Conservation (phyloP, 2,329 filamentous ascomycete species). For the Aspergillus hiratsukae region DNA sequence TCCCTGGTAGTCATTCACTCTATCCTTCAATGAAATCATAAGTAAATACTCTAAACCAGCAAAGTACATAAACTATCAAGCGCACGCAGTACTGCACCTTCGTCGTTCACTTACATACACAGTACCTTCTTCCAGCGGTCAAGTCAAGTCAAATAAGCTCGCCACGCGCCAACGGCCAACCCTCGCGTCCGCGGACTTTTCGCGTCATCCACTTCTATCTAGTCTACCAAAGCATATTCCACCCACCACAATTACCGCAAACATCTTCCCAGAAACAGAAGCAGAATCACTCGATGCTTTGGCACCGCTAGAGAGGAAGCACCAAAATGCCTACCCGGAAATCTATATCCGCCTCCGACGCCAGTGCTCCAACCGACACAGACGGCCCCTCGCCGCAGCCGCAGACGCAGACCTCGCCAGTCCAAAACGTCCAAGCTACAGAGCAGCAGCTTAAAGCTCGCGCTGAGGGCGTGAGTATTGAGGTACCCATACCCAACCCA, state of each 20-base stretch:
- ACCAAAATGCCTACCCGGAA: conserved; percentile 32
- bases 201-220: neutral
- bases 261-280: neutral
- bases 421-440: conserved; percentile 28
- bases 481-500: conserved; percentile 22
- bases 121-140: neutral
- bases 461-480: conserved; percentile 37
- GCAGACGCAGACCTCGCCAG: conserved; percentile 12
- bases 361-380: conserved; percentile 15
- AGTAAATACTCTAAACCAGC: no score
- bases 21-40: no score
- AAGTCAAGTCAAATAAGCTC: neutral
- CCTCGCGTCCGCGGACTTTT: neutral
- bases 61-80: no score
- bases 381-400: conserved; percentile 14
- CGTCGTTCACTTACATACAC: no score
- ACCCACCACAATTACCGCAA: neutral
- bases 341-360: conserved; percentile 30
- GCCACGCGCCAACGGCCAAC: neutral
- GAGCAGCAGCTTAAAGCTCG: conserved; percentile 39
- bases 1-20: no score
- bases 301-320: neutral
- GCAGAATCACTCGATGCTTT: neutral
- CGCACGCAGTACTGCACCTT: no score
- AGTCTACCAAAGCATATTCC: neutral